These are phyloP conservation scores for Balakata baccata DNA, from an alignment of 345 rosid species.

Conservation along the genomic window DNA sequence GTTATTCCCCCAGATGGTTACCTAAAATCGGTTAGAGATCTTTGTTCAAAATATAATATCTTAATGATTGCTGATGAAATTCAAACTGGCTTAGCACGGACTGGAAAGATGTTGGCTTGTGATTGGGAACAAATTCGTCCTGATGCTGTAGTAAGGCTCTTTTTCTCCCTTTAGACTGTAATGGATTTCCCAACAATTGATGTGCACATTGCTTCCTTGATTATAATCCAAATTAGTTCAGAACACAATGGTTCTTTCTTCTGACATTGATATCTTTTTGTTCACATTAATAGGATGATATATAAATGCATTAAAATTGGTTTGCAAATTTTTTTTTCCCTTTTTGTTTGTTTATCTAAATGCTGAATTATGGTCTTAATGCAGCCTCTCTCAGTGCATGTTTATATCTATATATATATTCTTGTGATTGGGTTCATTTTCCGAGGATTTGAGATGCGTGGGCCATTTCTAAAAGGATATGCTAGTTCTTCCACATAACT, in stretches of 20 bases:
- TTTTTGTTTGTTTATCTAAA: neutral
- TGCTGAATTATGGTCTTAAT: neutral
- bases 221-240: neutral
- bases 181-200: constrained; percentile 6
- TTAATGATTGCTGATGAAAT: constrained; percentile 97
- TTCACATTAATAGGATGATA: neutral
- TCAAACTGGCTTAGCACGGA: constrained; percentile 87
- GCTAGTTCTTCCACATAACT: neutral
- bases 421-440: too few species aligned
- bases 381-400: neutral
- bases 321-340: neutral
- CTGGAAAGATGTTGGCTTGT: constrained; percentile 89
- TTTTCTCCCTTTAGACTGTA: neutral
- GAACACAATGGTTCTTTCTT: neutral
- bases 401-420: too few species aligned
- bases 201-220: neutral
- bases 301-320: neutral
- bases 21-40: constrained; percentile 72
- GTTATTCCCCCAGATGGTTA: constrained; percentile 83
- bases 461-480: neutral
- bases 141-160: constrained; percentile 69
- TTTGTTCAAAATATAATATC: constrained; percentile 70
- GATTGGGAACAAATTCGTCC: constrained; percentile 94
- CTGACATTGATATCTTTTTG: neutral
- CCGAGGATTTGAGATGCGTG: too few species aligned